Conservation (phyloP, 2,329 filamentous ascomycete species). For the Huntiella moniliformis region DNA sequence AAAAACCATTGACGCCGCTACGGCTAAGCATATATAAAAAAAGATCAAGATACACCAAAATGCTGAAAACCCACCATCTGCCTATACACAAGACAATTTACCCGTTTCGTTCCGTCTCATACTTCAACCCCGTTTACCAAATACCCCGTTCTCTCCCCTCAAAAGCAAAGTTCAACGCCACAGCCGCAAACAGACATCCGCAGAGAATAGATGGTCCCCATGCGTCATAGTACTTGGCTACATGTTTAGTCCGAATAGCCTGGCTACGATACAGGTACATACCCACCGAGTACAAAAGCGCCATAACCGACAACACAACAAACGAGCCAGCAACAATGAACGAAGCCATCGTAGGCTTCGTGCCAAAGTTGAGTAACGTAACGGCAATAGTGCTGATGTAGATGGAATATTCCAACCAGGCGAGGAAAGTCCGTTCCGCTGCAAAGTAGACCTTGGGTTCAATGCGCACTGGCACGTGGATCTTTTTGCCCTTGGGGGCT, state of each 20-base stretch:
- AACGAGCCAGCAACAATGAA: slow-evolving; percentile 60
- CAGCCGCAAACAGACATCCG: slow-evolving; percentile 49
- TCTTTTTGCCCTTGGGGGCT: slow-evolving; percentile 69
- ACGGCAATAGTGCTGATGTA: slow-evolving; percentile 78
- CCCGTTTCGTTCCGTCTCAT: background rate
- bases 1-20: background rate
- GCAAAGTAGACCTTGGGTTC: slow-evolving; percentile 98
- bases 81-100: background rate
- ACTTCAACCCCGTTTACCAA: slow-evolving; percentile 23
- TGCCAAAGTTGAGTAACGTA: slow-evolving; percentile 65
- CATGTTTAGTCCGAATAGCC: slow-evolving; percentile 64
- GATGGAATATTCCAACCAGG: slow-evolving; percentile 95
- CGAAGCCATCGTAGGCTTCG: slow-evolving; percentile 34
- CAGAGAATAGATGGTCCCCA: slow-evolving; percentile 70
- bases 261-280: slow-evolving; percentile 78
- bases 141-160: slow-evolving; percentile 43
- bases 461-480: slow-evolving; percentile 86
- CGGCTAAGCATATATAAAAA: slow-evolving; percentile 2
- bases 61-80: background rate
- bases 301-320: slow-evolving; percentile 58
- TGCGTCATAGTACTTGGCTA: slow-evolving; percentile 82
- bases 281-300: slow-evolving; percentile 64
- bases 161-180: slow-evolving; percentile 63
- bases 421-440: slow-evolving; percentile 84
- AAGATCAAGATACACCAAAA: background rate